phyloP scores from a whole-genome alignment of 805 yeast genomes.

The Metschnikowia vanudenii region DNA sequence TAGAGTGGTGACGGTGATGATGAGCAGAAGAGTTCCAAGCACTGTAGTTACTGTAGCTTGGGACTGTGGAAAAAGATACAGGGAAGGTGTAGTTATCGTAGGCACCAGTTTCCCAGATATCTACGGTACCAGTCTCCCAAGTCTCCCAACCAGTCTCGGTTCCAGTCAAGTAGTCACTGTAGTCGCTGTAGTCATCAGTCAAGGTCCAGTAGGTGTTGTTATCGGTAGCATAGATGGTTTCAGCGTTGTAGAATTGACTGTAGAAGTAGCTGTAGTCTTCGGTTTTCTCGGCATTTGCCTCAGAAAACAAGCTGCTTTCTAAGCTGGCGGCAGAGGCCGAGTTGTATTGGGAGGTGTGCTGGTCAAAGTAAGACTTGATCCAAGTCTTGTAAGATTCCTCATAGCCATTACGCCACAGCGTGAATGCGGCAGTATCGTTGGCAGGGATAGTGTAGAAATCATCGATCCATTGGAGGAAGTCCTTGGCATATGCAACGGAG shows the following conservation, averaged over 20 bases:
- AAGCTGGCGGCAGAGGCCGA: background rate
- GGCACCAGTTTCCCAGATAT: background rate
- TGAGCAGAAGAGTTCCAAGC: too few species aligned
- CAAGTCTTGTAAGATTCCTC: conserved; percentile 6
- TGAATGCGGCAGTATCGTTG: conserved; percentile 5
- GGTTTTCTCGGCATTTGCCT: conserved; percentile 1
- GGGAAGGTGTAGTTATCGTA: background rate
- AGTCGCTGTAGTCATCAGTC: too few species aligned
- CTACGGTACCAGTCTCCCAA: background rate
- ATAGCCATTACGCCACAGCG: conserved; percentile 3
- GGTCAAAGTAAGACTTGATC: background rate
- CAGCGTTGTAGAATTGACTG: background rate
- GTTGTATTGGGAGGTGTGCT: background rate
- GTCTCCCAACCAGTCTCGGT: background rate
- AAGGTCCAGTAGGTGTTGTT: background rate
- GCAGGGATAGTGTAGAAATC: conserved; percentile 2
- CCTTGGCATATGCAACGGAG: conserved; percentile 1
- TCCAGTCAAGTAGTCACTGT: too few species aligned
- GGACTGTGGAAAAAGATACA: too few species aligned
- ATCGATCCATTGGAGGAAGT: background rate
- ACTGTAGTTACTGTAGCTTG: too few species aligned
- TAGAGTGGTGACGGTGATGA: too few species aligned
- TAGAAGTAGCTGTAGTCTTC: conserved; percentile 3
- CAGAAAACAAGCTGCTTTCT: background rate
- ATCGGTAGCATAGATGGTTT: background rate